Percentiles rank a stretch among this genome's conserved stretches.
Evolutionary conservation across 1,284 basidiomycete species (phyloP).

Genomic region (Cerrena zonata): DNA sequence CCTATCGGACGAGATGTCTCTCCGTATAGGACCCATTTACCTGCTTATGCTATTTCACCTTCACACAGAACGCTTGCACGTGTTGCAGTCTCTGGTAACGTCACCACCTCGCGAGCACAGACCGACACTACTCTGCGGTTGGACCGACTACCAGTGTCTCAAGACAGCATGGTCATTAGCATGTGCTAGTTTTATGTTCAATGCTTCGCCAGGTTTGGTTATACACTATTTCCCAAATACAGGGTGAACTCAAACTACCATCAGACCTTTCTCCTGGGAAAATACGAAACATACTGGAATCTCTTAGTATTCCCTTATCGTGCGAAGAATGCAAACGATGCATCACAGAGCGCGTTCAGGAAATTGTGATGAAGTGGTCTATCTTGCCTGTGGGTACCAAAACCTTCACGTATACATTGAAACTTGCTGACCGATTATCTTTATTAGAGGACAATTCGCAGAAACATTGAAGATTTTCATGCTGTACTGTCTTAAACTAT

Average conservation of each 20-base stretch:
- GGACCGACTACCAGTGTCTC: background rate
- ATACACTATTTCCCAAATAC: background rate
- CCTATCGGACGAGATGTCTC: constrained; percentile 21
- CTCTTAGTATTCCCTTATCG: background rate
- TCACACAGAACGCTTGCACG: too few relatives aligned
- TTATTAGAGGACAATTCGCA: too few relatives aligned
- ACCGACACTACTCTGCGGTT: too few relatives aligned
- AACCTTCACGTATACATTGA: too few relatives aligned
- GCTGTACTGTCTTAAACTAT: too few relatives aligned
- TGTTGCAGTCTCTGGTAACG: too few relatives aligned
- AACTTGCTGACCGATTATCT: too few relatives aligned
- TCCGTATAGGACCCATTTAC: too few relatives aligned
- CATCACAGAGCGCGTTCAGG: background rate
- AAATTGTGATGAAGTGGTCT: background rate
- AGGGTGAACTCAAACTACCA: background rate
- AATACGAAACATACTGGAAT: background rate
- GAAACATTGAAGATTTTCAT: too few relatives aligned
- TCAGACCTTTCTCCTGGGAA: background rate
- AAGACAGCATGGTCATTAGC: background rate
- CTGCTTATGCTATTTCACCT: too few relatives aligned
- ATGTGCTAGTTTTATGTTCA: background rate
- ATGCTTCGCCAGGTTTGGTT: background rate
- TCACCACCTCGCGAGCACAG: too few relatives aligned
- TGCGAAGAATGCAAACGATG: background rate
- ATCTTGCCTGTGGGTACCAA: background rate